Evolutionary conservation across 2,329 filamentous ascomycete species (phyloP), one percentile per base, ranked within the genome.

Genomic region (Cryoendolithus antarcticus): DNA sequence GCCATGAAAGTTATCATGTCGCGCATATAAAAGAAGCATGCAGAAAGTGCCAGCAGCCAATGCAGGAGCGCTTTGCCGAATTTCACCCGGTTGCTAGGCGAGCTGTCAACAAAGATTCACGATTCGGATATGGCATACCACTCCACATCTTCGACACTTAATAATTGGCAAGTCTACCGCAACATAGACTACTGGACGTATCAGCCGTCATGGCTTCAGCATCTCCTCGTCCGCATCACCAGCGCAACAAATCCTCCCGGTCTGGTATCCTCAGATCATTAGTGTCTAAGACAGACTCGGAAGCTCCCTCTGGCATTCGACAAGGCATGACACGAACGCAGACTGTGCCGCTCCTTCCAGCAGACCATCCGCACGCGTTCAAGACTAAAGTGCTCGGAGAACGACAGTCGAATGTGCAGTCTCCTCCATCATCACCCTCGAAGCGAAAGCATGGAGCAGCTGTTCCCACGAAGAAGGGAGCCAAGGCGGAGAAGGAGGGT

Each of bases 181-280:
- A 21, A 21, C 19, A 21, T 21, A 21, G 19, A 21, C 19, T 21
- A 21, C 19, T 21, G 19, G 19, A 21, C 19, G 19, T 21, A 21
- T 21, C 19, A 21, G 19, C 19, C 19, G 19, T 21, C 19, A 21
- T 21, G 19, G 19, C 19, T 21, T 21, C 19, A 21, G 19, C 19
- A 21, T 21, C 19, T 21, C 19, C 19, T 21, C 42, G 44, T 15
- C 50, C 50, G 1, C 38, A 45, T n/a, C 52, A 56, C 37, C 52
- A 48, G 37, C 53, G 56, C 41, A 53, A 52, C 36, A 44, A 45
- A 24, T 56, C 53, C 31, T 56, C 53, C 37, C 52, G 53, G 41
- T 59, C 19, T 21, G 19, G 19, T 21, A 21, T 68, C 32, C 60
- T 77, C 44, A 70, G 67, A 51, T 70, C 71, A 13, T 65, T 75